Conservation (phyloP, 495 filamentous ascomycete genomes). For the Penicillium tannophilum region DNA sequence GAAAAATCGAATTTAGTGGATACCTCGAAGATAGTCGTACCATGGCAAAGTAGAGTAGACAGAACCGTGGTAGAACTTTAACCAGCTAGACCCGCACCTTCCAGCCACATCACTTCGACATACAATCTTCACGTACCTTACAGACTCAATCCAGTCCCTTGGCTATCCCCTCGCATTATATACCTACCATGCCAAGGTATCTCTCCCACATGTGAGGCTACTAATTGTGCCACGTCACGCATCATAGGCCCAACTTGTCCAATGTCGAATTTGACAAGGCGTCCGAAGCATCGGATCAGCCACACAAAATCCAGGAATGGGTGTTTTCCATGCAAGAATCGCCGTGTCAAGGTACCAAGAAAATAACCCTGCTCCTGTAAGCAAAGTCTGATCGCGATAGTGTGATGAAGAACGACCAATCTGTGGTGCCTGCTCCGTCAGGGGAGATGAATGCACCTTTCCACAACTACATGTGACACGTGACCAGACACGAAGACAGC, state of each 20-base stretch:
- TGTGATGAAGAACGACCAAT: conserved; percentile 30
- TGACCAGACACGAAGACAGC: conserved; percentile 7
- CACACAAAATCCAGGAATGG: conserved; percentile 29
- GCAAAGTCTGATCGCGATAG: conserved; percentile 12
- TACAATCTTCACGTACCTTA: not conserved
- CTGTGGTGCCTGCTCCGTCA: conserved; percentile 26
- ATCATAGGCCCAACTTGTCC: not conserved
- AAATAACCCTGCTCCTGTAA: too few relatives aligned
- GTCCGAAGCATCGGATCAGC: conserved; percentile 16
- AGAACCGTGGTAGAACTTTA: not conserved
- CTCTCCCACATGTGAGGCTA: too few relatives aligned
- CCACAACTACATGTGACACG: conserved; percentile 12
- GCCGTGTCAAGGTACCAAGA: conserved; percentile 24
- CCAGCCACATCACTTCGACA: not conserved
- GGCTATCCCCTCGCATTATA: too few relatives aligned
- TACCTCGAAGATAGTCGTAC: too few relatives aligned
- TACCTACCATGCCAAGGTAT: too few relatives aligned
- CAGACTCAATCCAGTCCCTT: not conserved
- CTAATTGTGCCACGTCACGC: not conserved
- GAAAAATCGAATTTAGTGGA: too few relatives aligned
- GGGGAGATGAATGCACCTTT: conserved; percentile 21
- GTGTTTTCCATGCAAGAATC: conserved; percentile 25
- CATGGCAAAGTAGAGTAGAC: too few relatives aligned
- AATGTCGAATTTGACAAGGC: not conserved
- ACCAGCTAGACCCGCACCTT: not conserved